Base-by-base conservation (phyloP, 2,329 filamentous ascomycete species). In the Beauveria brongniartii region DNA sequence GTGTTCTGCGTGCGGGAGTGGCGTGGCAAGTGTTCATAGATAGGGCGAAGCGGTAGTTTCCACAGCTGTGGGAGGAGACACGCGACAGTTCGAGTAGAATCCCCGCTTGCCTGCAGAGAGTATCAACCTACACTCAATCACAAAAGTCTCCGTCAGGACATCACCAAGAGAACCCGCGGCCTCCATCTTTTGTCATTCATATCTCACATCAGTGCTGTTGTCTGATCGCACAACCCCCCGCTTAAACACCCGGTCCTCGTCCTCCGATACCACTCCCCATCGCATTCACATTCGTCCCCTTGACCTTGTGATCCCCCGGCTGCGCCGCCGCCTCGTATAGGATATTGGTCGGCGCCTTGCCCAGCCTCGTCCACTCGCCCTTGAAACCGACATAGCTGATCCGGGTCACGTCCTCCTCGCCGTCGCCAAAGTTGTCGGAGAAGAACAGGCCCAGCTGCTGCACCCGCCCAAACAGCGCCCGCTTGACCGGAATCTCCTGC, bases 241-340 rank as follows among this genome's bases (percentile, higher is more conserved):
- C n/a, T 34, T 60, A 60, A 16, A 30, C 52, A 5, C 74, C 74
- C 50, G 71, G 69, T 9, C 73, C 70, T 28, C 73, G 67, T 3
- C 77, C 74, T 2, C 82, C 81, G 67, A 86, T 78, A 1, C 77
- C 76, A 62, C 78, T 79, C 0, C 82, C 82, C 74, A 86, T 78
- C 71, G 79, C 74, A 65, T 82, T 84, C 48, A 80, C 71, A 50
- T 68, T 73, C 54, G 79, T 79, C 8, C 84, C 84, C 76, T 84
- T 86, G 24, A 88, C 26, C 75, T 82, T 84, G 76, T 99, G 94
- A 76, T 99, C 94, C 52, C 78, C 84, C 14, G 93, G 94, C 73
- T 97, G 96, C 41, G 94, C 89, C 28, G 93, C 93, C 20, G 92
- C 89, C 81, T 99, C 94, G 74, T 97, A 99, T 63, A 96, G 69